Evolutionary conservation across 768 basidiomycete species (phyloP).

Genomic region (Suillus ampliporus): DNA sequence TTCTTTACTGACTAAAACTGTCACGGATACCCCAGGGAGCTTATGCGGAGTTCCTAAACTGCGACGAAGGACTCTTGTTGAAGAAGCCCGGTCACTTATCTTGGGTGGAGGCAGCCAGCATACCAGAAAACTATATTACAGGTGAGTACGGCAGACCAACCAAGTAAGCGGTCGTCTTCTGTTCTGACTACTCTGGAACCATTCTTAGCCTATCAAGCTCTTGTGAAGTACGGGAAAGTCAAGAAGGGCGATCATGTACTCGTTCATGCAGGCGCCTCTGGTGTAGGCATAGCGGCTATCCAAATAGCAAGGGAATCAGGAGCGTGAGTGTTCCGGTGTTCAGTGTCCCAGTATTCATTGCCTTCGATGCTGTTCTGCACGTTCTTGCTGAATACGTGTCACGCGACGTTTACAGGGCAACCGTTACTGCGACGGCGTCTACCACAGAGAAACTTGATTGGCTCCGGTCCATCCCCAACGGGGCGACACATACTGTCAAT

Average conservation of each 20-base stretch:
- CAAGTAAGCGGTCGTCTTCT: slow-evolving; percentile 6
- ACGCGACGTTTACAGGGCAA: slow-evolving; percentile 46
- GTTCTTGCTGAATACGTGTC: slow-evolving; percentile 15
- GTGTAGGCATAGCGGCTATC: slow-evolving; percentile 87
- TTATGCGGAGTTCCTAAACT: slow-evolving; percentile 85
- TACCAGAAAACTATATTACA: slow-evolving; percentile 90
- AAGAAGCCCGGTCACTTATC: slow-evolving; percentile 75
- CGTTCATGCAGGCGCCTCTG: slow-evolving; percentile 90
- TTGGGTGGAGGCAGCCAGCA: slow-evolving; percentile 85
- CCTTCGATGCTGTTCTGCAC: slow-evolving; percentile 12
- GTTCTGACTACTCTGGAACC: slow-evolving; percentile 15
- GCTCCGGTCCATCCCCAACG: slow-evolving; percentile 67
- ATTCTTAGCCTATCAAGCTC: slow-evolving; percentile 60
- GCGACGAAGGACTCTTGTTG: slow-evolving; percentile 68
- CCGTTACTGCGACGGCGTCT: slow-evolving; percentile 87
- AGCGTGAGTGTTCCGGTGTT: slow-evolving; percentile 57
- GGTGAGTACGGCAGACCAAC: slow-evolving; percentile 48
- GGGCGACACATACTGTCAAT: slow-evolving; percentile 79
- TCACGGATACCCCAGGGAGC: slow-evolving; percentile 66
- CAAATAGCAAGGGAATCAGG: slow-evolving; percentile 80
- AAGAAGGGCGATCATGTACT: slow-evolving; percentile 77
- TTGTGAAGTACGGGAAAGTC: slow-evolving; percentile 71
- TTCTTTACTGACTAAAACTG: slow-evolving; percentile 11
- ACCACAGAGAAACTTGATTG: slow-evolving; percentile 82
- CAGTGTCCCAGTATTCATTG: not conserved